phyloP scores from a whole-genome alignment of 2,329 filamentous ascomycete species.

The Penicillium sp. region DNA sequence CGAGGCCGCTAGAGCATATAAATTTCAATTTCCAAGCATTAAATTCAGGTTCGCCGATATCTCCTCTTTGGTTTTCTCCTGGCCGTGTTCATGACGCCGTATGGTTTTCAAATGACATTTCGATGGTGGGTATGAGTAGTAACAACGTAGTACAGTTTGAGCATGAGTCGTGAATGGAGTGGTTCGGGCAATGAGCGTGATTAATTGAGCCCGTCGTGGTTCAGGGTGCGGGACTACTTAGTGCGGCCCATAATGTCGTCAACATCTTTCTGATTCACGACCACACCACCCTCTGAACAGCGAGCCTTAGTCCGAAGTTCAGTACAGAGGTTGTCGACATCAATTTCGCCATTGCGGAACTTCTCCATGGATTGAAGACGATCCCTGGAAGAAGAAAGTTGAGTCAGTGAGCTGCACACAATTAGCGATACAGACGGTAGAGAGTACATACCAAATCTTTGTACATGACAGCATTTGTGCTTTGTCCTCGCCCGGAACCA shows the following conservation, averaged over 20 bases:
- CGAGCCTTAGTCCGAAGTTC: constrained; percentile 95
- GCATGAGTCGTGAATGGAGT: constrained; percentile 21
- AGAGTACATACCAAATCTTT: constrained; percentile 79
- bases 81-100: constrained; percentile 22
- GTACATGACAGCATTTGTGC: constrained; percentile 76
- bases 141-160: constrained; percentile 18
- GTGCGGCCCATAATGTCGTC: constrained; percentile 66
- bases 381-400: constrained; percentile 67
- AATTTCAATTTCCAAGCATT: background rate
- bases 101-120: constrained; percentile 17
- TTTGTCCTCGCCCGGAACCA: constrained; percentile 61
- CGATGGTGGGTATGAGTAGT: constrained; percentile 29
- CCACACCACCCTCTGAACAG: constrained; percentile 83
- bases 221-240: constrained; percentile 17
- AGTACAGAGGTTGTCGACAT: constrained; percentile 88
- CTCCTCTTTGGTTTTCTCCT: constrained; percentile 10
- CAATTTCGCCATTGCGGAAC: constrained; percentile 86
- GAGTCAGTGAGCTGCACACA: constrained; percentile 43
- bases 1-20: background rate
- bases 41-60: background rate
- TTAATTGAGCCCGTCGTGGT: constrained; percentile 1
- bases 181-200: background rate
- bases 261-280: constrained; percentile 86
- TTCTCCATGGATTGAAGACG: constrained; percentile 82
- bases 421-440: background rate